Conservation (phyloP, 169 alveolate genomes). For the Eimeria praecox region DNA sequence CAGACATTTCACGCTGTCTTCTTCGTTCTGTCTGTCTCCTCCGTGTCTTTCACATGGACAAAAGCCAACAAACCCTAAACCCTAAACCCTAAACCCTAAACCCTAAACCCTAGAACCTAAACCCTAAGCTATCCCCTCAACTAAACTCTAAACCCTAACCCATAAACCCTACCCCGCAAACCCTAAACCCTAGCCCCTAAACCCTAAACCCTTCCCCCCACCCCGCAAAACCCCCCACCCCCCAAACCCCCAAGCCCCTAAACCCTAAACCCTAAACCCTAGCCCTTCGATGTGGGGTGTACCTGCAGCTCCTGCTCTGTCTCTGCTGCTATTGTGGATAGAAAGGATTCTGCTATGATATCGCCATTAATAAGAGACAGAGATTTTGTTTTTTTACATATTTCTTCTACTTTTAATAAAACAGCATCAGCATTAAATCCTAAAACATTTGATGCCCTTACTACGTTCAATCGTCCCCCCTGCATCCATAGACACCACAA, state of each 20-base stretch:
- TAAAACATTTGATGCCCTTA: not conserved
- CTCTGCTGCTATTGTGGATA: constrained; percentile 37
- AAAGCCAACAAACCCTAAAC: too few relatives aligned
- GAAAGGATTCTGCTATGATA: not conserved
- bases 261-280: constrained; percentile 15
- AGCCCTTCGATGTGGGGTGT: not conserved
- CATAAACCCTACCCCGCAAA: not conserved
- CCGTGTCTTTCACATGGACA: too few relatives aligned
- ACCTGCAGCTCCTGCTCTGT: constrained; percentile 43
- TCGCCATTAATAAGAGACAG: constrained; percentile 55
- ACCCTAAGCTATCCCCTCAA: constrained; percentile 6
- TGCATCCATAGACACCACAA: not conserved
- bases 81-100: constrained; percentile 5
- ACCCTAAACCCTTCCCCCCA: constrained; percentile 3
- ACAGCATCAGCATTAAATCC: constrained; percentile 32
- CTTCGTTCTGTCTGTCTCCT: too few relatives aligned
- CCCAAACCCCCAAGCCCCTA: not conserved
- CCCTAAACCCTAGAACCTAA: constrained; percentile 6
- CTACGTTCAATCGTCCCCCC: constrained; percentile 49
- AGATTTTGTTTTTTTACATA: not conserved
- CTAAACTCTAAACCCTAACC: not conserved
- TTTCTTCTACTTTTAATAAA: constrained; percentile 12
- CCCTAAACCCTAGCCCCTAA: constrained; percentile 7
- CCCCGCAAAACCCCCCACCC: not conserved
- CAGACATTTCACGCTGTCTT: too few relatives aligned